phyloP scores from a whole-genome alignment of 768 basidiomycete species.

The Pleurotus platypus region DNA sequence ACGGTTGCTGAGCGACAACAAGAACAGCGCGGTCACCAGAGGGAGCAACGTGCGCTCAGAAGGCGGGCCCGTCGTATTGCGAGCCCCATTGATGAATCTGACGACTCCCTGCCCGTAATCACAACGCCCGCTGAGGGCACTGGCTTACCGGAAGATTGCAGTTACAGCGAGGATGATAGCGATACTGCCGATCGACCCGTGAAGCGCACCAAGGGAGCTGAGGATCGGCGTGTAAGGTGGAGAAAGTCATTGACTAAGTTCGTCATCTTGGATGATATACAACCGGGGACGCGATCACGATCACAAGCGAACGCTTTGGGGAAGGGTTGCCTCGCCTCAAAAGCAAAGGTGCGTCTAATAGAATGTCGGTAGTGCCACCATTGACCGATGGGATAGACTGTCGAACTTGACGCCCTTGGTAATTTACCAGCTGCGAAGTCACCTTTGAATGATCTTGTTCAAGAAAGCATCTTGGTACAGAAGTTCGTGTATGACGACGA shows the following conservation, averaged over 20 bases:
- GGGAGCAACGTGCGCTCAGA: constrained; percentile 53
- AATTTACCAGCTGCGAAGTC: constrained; percentile 59
- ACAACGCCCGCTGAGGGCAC: no score
- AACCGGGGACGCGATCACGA: constrained; percentile 43
- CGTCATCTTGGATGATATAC: constrained; percentile 60
- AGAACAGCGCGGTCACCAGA: constrained; percentile 53
- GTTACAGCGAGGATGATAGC: constrained; percentile 16
- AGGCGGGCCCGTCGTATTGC: constrained; percentile 51
- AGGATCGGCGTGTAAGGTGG: constrained; percentile 72
- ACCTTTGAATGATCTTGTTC: constrained; percentile 53
- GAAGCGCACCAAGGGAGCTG: constrained; percentile 34
- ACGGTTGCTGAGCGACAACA: constrained; percentile 65
- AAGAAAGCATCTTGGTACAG: constrained; percentile 69
- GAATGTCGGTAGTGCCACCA: background rate
- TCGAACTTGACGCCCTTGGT: constrained; percentile 67
- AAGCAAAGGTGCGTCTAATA: constrained; percentile 55
- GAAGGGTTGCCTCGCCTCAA: constrained; percentile 67
- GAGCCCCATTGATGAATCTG: constrained; percentile 18
- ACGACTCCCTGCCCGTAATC: no score
- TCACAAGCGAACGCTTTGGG: constrained; percentile 34
- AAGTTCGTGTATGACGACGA: constrained; percentile 82
- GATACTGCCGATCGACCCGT: constrained; percentile 15
- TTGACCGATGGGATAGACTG: constrained; percentile 32
- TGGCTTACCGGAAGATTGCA: no score
- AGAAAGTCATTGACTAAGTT: constrained; percentile 62